These are phyloP conservation scores for Pyrenophora seminiperda DNA, from an alignment of 2,329 filamentous ascomycete species.

Conservation along the genomic window DNA sequence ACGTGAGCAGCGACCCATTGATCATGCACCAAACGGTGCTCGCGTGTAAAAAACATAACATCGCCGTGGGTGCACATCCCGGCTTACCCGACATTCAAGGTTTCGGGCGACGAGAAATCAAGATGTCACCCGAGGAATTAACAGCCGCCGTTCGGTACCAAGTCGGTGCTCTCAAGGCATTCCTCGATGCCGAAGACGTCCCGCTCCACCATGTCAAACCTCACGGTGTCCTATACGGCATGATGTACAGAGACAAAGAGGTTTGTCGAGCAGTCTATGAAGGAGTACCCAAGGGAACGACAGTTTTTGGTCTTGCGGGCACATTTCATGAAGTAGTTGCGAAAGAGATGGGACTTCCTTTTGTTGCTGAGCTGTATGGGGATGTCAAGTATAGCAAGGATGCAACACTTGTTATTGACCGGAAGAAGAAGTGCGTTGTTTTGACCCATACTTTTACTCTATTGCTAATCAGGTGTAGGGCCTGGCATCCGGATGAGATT, in stretches of 20 bases:
- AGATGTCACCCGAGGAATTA: slow-evolving; percentile 61
- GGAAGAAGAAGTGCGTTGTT: slow-evolving; percentile 59
- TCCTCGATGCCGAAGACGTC: slow-evolving; percentile 62
- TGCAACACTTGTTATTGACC: slow-evolving; percentile 59
- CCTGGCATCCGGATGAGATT: slow-evolving; percentile 52
- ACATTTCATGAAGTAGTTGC: slow-evolving; percentile 61
- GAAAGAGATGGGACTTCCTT: slow-evolving; percentile 58
- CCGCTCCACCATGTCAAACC: slow-evolving; percentile 67
- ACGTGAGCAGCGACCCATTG: slow-evolving; percentile 57
- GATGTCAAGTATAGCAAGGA: slow-evolving; percentile 62
- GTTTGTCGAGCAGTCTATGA: slow-evolving; percentile 59
- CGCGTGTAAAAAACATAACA: slow-evolving; percentile 62
- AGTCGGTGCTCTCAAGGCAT: slow-evolving; percentile 65
- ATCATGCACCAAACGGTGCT: slow-evolving; percentile 67
- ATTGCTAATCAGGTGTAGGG: slow-evolving; percentile 23
- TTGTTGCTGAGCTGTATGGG: slow-evolving; percentile 61
- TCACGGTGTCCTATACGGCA: slow-evolving; percentile 64
- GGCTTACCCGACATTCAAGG: slow-evolving; percentile 69
- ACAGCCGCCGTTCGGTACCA: slow-evolving; percentile 66
- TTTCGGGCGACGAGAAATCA: slow-evolving; percentile 67
- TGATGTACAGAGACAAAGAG: slow-evolving; percentile 60
- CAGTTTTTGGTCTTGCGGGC: slow-evolving; percentile 61
- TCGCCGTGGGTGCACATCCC: slow-evolving; percentile 66
- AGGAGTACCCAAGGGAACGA: slow-evolving; percentile 57
- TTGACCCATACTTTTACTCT: neutral